Conservation (phyloP, 345 rosid species). For the Gossypium herbaceum region DNA sequence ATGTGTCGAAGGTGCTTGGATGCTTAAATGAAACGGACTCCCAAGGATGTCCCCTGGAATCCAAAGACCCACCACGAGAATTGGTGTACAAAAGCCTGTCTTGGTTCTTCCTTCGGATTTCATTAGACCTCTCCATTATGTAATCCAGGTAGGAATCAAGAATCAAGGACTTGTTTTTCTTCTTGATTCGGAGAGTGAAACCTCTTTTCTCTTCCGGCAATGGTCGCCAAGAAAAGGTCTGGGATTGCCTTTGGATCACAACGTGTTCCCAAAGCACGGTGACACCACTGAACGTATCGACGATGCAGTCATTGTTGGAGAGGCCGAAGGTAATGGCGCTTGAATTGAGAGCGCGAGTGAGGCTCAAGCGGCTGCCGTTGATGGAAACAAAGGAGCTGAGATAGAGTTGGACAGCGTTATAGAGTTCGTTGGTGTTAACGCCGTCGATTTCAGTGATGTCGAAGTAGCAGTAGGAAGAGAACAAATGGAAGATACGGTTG, state of each 20-base stretch:
- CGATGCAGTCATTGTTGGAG: slow-evolving; percentile 71
- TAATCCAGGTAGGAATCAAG: slow-evolving; percentile 63
- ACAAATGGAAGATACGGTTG: slow-evolving; percentile 46
- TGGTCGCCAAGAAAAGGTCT: slow-evolving; percentile 81
- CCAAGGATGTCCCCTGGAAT: slow-evolving; percentile 94
- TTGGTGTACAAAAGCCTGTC: slow-evolving; percentile 79
- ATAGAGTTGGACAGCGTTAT: slow-evolving; percentile 98
- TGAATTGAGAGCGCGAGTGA: slow-evolving; percentile 84
- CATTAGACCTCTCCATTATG: slow-evolving; percentile 77
- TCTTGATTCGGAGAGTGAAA: slow-evolving; percentile 70
- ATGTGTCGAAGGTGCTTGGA: slow-evolving; percentile 84
- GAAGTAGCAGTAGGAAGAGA: slow-evolving; percentile 71
- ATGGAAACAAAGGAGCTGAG: slow-evolving; percentile 66
- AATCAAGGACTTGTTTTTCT: slow-evolving; percentile 53
- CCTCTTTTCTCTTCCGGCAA: slow-evolving; percentile 96
- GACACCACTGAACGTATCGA: slow-evolving; percentile 55
- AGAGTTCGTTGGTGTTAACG: slow-evolving; percentile 97
- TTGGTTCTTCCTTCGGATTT: slow-evolving; percentile 64
- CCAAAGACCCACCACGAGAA: slow-evolving; percentile 81
- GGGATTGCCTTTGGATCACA: slow-evolving; percentile 74
- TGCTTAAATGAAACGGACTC: slow-evolving; percentile 94
- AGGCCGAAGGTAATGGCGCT: slow-evolving; percentile 84
- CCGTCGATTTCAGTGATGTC: slow-evolving; percentile 96
- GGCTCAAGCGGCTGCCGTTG: slow-evolving; percentile 75
- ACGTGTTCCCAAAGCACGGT: slow-evolving; percentile 87